Evolutionary conservation across 768 basidiomycete species (phyloP).

Genomic region (Exsudoporus frostii): DNA sequence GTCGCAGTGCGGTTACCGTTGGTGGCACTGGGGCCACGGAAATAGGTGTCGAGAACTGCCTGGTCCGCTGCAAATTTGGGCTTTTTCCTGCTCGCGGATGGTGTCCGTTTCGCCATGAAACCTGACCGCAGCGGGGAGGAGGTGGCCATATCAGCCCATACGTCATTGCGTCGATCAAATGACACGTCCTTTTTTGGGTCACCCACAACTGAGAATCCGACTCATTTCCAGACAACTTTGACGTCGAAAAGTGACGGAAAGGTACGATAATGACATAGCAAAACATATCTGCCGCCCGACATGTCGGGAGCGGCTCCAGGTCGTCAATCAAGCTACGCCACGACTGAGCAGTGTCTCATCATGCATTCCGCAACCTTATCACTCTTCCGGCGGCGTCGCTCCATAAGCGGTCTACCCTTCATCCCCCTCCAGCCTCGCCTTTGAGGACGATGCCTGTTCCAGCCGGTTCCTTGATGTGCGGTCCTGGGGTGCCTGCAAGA

Average conservation of each 20-base stretch:
- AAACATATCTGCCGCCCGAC: not conserved
- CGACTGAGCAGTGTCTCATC: constrained; percentile 7
- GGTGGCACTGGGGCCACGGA: constrained; percentile 14
- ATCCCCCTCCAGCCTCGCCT: not conserved
- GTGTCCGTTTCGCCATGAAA: constrained; percentile 22
- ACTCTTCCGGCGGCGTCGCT: constrained; percentile 17
- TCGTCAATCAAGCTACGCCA: constrained; percentile 16
- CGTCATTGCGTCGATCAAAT: constrained; percentile 29
- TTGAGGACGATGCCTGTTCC: not conserved
- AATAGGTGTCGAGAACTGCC: constrained; percentile 26
- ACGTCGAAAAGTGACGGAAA: not conserved
- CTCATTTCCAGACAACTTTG: not conserved
- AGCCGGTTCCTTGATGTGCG: not conserved
- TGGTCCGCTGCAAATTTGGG: constrained; percentile 18
- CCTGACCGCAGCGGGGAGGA: constrained; percentile 1
- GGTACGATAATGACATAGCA: constrained; percentile 3
- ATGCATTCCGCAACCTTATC: constrained; percentile 8
- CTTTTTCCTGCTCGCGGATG: constrained; percentile 20
- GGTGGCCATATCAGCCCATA: constrained; percentile 15
- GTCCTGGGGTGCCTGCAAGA: constrained; percentile 13
- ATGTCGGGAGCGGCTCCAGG: not conserved
- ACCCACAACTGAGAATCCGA: not conserved
- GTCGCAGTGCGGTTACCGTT: constrained; percentile 11
- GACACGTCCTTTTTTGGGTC: constrained; percentile 20
- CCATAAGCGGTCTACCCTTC: too few relatives aligned